Conservation (phyloP, 768 basidiomycete genomes). For the Dacryopinax spathularia region DNA sequence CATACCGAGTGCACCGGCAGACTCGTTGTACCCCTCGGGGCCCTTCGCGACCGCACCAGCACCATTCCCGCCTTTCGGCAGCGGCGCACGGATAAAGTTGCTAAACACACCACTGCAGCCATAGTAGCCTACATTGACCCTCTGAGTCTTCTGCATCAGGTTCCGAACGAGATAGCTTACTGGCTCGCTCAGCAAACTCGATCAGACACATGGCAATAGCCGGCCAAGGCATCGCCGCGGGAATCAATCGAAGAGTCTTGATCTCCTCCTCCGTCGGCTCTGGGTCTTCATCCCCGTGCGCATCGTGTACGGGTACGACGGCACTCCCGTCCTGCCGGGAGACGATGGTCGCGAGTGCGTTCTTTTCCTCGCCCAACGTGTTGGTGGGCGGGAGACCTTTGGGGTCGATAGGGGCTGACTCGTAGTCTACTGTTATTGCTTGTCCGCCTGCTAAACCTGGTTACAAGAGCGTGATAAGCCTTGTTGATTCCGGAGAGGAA, state of each 20-base stretch:
- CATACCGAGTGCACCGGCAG: constrained; percentile 20
- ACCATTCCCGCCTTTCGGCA: constrained; percentile 19
- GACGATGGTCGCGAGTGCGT: not conserved
- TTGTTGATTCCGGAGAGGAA: not conserved
- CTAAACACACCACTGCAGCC: constrained; percentile 17
- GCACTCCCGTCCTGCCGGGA: not conserved
- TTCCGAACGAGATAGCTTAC: not conserved
- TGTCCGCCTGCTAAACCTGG: not conserved
- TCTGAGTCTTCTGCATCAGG: no score
- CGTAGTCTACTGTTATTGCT: not conserved
- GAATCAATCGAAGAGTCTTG: constrained; percentile 15
- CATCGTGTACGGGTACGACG: not conserved
- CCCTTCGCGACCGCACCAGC: constrained; percentile 19
- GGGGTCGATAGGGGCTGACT: not conserved
- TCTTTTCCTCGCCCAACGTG: not conserved
- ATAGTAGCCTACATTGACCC: constrained; percentile 15
- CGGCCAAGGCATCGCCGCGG: constrained; percentile 17
- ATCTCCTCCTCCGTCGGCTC: constrained; percentile 15
- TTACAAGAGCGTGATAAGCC: not conserved
- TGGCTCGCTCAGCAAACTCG: constrained; percentile 22
- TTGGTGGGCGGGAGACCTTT: not conserved
- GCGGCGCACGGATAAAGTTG: constrained; percentile 20
- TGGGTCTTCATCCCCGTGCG: not conserved
- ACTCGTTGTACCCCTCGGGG: constrained; percentile 13
- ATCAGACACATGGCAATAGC: constrained; percentile 24